Evolutionary conservation across 306 rosid species (phyloP), one percentile per base, ranked within the genome.

Genomic region (Vigna angularis): DNA sequence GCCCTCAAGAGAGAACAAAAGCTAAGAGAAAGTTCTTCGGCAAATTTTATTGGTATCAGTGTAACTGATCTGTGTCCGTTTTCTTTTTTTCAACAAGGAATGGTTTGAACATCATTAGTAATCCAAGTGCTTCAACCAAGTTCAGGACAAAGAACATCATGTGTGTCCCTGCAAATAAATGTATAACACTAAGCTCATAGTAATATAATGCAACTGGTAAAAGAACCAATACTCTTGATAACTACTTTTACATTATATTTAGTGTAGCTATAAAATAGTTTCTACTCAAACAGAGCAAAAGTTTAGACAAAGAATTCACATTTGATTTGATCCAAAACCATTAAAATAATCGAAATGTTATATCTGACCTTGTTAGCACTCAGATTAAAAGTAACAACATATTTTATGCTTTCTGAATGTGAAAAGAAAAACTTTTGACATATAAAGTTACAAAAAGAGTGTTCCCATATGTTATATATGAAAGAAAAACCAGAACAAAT

Each of bases 31-130:
- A 40, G 9, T 40, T 28, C 79, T 51, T 44, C 0, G 7, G 10
- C 52, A 74, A 75, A 44, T 80, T 52, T 50, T 30, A 78, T 42
- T 42, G 47, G 7, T n/a, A 55, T 86, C 48, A 86, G 0, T 76
- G 73, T 56, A 77, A 55, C 66, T 69, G 70, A 52, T 50, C n/a
- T n/a, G 45, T 68, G 17, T 49, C 26, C 49, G 42, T 18, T 52
- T 40, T 61, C 78, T 68, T 73, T 70, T 49, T 76, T 57, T 75
- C 80, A 9, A 22, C 45, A 18, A 86, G 77, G 67, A 86, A 86
- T 74, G 90, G 87, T 45, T 81, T 86, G 84, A 83, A 86, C 82
- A 83, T 9, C 86, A 86, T 20, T 36, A 83, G 8, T 50, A 83
- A n/a, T 74, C 87, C 90, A 64, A 83, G 9, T 42, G 18, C 79